Evolutionary conservation across 2,329 filamentous ascomycete species (phyloP).

Genomic region (Cladophialophora exuberans): DNA sequence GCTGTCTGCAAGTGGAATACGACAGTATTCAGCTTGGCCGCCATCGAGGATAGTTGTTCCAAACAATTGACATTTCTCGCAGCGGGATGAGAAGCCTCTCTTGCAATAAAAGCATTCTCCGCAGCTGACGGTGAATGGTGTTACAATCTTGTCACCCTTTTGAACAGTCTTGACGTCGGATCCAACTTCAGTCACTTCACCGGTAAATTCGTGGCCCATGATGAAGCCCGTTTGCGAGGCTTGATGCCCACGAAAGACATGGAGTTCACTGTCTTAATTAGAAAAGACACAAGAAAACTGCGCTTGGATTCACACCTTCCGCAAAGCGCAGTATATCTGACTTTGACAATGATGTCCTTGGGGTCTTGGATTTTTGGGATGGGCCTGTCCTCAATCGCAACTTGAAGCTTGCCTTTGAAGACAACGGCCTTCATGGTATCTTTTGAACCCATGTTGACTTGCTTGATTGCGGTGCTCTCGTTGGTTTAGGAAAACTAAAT

Average conservation of each 20-base stretch:
- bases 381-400: slow-evolving; percentile 77
- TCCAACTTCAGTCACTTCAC: slow-evolving; percentile 70
- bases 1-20: slow-evolving; percentile 78
- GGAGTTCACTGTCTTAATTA: slow-evolving; percentile 68
- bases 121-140: slow-evolving; percentile 81
- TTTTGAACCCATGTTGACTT: slow-evolving; percentile 37
- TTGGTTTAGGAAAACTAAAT: too few species aligned
- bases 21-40: slow-evolving; percentile 79
- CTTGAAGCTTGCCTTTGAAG: slow-evolving; percentile 76
- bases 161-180: slow-evolving; percentile 68
- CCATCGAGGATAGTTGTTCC: slow-evolving; percentile 72
- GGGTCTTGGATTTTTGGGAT: slow-evolving; percentile 73
- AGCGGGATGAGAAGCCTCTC: slow-evolving; percentile 75
- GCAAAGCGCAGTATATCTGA: slow-evolving; percentile 81
- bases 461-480: background rate
- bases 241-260: slow-evolving; percentile 83
- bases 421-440: slow-evolving; percentile 84
- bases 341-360: slow-evolving; percentile 80
- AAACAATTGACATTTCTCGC: slow-evolving; percentile 70
- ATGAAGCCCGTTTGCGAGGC: slow-evolving; percentile 66
- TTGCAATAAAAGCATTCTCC: slow-evolving; percentile 84
- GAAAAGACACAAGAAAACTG: background rate
- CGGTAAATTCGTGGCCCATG: slow-evolving; percentile 83
- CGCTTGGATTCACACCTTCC: slow-evolving; percentile 66
- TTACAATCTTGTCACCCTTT: slow-evolving; percentile 77